Evolutionary conservation across 495 filamentous ascomycete genomes (phyloP), one percentile per base, ranked within the genome.

Genomic region (Poronia punctata): DNA sequence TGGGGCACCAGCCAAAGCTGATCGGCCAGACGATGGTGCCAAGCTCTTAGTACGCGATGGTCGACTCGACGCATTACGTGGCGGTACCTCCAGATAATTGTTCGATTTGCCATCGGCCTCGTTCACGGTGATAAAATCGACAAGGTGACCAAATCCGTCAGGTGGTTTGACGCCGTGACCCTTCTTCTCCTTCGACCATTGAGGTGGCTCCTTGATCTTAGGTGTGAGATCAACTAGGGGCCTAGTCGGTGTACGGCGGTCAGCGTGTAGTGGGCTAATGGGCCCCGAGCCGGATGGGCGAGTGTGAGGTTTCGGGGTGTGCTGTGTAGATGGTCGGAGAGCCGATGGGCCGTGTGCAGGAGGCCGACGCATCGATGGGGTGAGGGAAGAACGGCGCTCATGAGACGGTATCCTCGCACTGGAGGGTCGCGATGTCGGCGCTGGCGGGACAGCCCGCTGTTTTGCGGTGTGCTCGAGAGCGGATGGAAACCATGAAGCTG

Each of bases 161-260:
- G 82, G 76, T 1, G 82, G 74, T 5, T 64, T 65, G 27, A 86
- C 74, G 7, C 81, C 84, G 45, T 75, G 78, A 9, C 88, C 88
- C 36, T 78, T 80, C 23, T 74, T 70, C 0, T 66, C 54, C 15
- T 57, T 77, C 5, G 65, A 57, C 70, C 70, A 74, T 49, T 93
- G 87, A 4, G 82, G 85, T 14, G 85, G 71, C 43, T 87, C 84
- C 30, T 73, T 70, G 54, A 83, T 86, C n/a, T 70, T 65, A 0
- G 86, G 82, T 0, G 79, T 85, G 14, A 92, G 70, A 49, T 88
- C 84, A 9, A 95, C 66, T 0, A 94, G 70, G 1, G 88, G 83
- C 50, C 46, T 54, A 9, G 49, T 47, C 16, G 42, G 47, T 7
- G 47, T 46, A 35, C 47, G 54, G 2, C 53, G 59, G 29, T 52